Base-by-base conservation (phyloP, 1,284 basidiomycete genomes). In the Trametes versicolor region DNA sequence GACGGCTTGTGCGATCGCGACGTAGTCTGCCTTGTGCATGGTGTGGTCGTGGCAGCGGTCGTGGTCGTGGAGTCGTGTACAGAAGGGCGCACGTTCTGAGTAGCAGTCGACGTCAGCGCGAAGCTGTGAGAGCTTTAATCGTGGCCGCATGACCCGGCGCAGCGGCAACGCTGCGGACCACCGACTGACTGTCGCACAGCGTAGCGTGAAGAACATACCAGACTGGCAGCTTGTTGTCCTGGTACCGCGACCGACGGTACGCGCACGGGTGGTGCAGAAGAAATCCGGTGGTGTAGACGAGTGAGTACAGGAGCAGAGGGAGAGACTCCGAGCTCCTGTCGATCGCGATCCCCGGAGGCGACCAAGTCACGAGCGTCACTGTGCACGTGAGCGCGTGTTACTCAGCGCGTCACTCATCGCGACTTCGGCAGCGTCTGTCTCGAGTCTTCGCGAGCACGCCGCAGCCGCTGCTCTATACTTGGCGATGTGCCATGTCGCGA, bases 1-100 rank as follows among this genome's bases (percentile, higher is more conserved):
- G 15, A 92, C 86, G 15, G 87, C 78, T n/a, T 81, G 70, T 12
- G 87, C 83, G 55, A 90, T 83, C 25, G 65, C 61, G 34, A 67
- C 66, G 62, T 72, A 74, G 65, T 77, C 70, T 23, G 70, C 69
- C 21, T 64, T 60, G 49, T 67, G 60, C 70, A 72, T 74, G 21
- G 49, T 29, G 45, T 25, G 21, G 29, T 39, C 36, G 27, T 19
- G 23, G 32, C 45, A n/a, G 29, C 17, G 9, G 34, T 34, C 29
- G 12, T 32, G 15, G 6, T 21, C 4, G 29, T 32, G 29, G 50
- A 8, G 29, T 8, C 15, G 15, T 15, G 48, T 27, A n/a, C 5
- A 49, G 13, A 29, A 29, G 15, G 17, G n/a, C 29, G 50, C 25
- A 51, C 29, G 50, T 7, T 51, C 29, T 34, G n/a, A n/a, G 32